Evolutionary conservation across 1,139 yeast genomes (phyloP).

Genomic region (Pichia sp.): DNA sequence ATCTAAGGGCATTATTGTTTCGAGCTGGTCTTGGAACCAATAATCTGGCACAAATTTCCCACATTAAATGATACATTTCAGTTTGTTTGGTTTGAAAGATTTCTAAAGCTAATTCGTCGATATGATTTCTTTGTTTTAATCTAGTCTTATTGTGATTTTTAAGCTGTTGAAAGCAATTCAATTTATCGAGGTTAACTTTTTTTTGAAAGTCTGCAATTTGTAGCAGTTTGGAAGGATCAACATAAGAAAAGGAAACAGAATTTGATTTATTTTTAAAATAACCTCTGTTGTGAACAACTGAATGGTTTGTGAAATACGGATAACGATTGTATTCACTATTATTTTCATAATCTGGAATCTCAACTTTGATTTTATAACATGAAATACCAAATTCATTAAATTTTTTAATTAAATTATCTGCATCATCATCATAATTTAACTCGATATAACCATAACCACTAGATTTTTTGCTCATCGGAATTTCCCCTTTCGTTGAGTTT

Average conservation of each 20-base stretch:
- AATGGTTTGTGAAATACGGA: constrained; percentile 11
- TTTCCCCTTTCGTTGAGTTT: constrained; percentile 13
- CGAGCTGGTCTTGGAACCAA: constrained; percentile 8
- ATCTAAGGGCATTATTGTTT: background rate
- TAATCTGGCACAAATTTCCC: constrained; percentile 19
- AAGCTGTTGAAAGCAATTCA: constrained; percentile 4
- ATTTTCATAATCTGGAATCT: constrained; percentile 15
- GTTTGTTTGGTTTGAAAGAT: constrained; percentile 10
- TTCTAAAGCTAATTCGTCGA: background rate
- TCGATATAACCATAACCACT: constrained; percentile 28
- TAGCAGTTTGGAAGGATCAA: constrained; percentile 24
- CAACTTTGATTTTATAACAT: constrained; percentile 27
- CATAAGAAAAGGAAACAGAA: constrained; percentile 20
- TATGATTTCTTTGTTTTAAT: constrained; percentile 7
- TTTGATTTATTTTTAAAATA: constrained; percentile 1
- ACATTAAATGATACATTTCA: constrained; percentile 21
- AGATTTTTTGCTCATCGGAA: constrained; percentile 10
- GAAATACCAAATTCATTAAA: constrained; percentile 19
- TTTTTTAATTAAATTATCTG: constrained; percentile 20
- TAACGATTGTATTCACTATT: constrained; percentile 12
- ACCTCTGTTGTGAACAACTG: background rate
- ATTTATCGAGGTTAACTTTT: constrained; percentile 19
- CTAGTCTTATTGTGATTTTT: constrained; percentile 8
- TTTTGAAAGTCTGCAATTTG: constrained; percentile 25
- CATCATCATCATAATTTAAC: constrained; percentile 22